Evolutionary conservation across 495 filamentous ascomycete species (phyloP).

Genomic region (Beverwykella pulmonaria): DNA sequence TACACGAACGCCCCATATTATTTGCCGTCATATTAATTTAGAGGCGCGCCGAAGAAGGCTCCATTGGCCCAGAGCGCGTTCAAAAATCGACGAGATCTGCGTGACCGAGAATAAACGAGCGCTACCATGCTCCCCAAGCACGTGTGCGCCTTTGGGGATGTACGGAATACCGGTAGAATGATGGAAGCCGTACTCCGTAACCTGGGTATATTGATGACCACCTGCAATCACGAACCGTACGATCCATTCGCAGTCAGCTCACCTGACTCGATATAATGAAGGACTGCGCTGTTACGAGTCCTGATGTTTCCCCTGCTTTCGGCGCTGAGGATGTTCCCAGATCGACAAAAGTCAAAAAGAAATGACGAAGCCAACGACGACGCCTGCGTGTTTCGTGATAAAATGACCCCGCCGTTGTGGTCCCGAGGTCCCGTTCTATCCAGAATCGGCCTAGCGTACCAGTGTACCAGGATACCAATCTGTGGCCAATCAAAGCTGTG

Average conservation of each 20-base stretch:
- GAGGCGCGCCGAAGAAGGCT: neutral
- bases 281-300: neutral
- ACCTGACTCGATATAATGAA: neutral
- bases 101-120: neutral
- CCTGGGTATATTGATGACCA: neutral
- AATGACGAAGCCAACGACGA: neutral
- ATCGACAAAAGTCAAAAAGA: neutral
- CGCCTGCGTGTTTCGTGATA: neutral
- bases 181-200: neutral
- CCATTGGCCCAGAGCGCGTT: neutral
- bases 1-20: neutral
- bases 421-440: neutral
- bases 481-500: neutral
- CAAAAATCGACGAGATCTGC: neutral
- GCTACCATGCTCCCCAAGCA: neutral
- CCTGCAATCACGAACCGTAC: neutral
- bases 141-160: neutral
- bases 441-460: neutral
- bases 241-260: neutral
- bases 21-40: conserved; percentile 3
- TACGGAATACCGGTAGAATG: neutral
- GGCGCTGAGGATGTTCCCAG: neutral
- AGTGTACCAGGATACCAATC: neutral
- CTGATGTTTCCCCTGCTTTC: neutral
- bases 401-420: neutral